phyloP scores from a whole-genome alignment of 2,329 filamentous ascomycete species.

The Trichoderma semiorbis region DNA sequence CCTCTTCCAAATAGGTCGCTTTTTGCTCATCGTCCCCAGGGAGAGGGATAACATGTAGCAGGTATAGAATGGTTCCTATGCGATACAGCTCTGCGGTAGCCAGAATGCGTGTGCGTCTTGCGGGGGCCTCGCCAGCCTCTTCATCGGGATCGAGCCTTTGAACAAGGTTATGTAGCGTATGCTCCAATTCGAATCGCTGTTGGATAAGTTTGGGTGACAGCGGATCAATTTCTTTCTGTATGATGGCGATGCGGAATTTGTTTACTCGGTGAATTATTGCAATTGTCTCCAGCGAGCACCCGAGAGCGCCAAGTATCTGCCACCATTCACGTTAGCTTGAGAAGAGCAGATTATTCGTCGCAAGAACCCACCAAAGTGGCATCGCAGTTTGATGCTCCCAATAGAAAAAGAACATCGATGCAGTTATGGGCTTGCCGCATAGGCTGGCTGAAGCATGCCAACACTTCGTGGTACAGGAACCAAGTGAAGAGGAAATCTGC shows the following conservation, averaged over 20 bases:
- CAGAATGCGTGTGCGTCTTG: slow-evolving; percentile 31
- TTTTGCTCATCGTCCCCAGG: slow-evolving; percentile 18
- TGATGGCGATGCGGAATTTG: slow-evolving; percentile 27
- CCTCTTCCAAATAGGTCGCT: slow-evolving; percentile 31
- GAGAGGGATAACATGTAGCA: slow-evolving; percentile 32
- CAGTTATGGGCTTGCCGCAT: slow-evolving; percentile 6
- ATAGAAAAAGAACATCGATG: slow-evolving; percentile 14
- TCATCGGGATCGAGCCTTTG: slow-evolving; percentile 18
- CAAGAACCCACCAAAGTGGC: slow-evolving; percentile 12
- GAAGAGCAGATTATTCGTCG: neutral
- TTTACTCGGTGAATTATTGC: slow-evolving; percentile 43
- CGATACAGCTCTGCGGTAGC: slow-evolving; percentile 51
- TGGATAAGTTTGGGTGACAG: slow-evolving; percentile 21
- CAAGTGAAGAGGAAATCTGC: slow-evolving; percentile 43
- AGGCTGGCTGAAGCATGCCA: slow-evolving; percentile 43
- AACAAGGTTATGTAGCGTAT: slow-evolving; percentile 10
- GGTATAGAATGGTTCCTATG: slow-evolving; percentile 45
- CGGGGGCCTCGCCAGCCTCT: slow-evolving; percentile 26
- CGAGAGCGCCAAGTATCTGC: slow-evolving; percentile 46
- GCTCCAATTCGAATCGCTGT: slow-evolving; percentile 20
- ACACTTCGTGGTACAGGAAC: slow-evolving; percentile 47
- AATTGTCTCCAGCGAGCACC: slow-evolving; percentile 46
- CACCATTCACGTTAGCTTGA: neutral
- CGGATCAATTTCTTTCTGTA: slow-evolving; percentile 4
- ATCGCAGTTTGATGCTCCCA: slow-evolving; percentile 13